These are phyloP conservation scores for Cercophora sp. DNA, from an alignment of 495 filamentous ascomycete genomes.

Conservation along the genomic window DNA sequence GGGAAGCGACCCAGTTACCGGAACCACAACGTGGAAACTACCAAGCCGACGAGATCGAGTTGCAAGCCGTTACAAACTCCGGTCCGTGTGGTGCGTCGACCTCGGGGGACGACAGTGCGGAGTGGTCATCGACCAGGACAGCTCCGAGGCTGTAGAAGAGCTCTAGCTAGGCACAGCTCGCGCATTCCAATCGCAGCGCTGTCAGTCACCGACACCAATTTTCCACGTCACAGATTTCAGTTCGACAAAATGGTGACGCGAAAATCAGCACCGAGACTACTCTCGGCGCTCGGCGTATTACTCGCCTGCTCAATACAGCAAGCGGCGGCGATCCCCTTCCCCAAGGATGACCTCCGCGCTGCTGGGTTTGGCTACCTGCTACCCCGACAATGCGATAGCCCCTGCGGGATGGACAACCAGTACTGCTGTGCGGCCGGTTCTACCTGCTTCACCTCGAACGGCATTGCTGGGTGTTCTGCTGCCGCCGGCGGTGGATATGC, in stretches of 20 bases:
- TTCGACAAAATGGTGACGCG: conserved; percentile 11
- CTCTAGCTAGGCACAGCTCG: no score
- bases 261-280: conserved; percentile 13
- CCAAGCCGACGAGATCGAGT: no score
- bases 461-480: conserved; percentile 35
- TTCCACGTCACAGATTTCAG: no score
- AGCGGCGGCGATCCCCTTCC: conserved; percentile 39
- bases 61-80: no score
- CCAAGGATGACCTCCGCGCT: conserved; percentile 32
- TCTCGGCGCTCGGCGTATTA: conserved; percentile 26
- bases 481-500: conserved; percentile 43
- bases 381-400: conserved; percentile 52
- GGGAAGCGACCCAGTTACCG: no score
- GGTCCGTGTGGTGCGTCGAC: no score
- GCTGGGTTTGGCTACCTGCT: conserved; percentile 39
- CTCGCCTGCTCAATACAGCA: conserved; percentile 25
- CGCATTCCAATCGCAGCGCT: no score
- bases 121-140: no score
- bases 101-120: no score
- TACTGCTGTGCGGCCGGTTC: conserved; percentile 62
- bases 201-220: no score
- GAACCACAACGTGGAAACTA: no score
- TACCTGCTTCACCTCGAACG: conserved; percentile 60
- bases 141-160: no score
- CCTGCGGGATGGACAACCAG: conserved; percentile 63